Percentiles rank a stretch among this genome's conserved stretches.
Conservation (phyloP, 2,329 filamentous ascomycete genomes). For the Biscogniauxia marginata region DNA sequence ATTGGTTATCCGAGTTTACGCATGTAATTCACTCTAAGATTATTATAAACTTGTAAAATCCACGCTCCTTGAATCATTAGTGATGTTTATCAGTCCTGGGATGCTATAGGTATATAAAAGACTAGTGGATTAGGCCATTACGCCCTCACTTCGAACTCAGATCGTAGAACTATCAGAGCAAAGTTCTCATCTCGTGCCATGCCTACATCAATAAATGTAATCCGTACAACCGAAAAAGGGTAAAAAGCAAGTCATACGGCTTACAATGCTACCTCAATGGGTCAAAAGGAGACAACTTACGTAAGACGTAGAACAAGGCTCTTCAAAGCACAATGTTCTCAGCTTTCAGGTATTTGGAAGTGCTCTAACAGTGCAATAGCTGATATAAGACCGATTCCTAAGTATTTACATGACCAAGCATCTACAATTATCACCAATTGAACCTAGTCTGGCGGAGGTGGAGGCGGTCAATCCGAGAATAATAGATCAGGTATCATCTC, state of each 20-base stretch:
- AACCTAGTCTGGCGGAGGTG: not conserved
- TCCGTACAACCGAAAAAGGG: not conserved
- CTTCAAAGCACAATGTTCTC: not conserved
- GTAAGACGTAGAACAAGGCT: not conserved
- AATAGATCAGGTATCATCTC: not conserved
- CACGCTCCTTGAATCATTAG: no score
- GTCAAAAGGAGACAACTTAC: not conserved
- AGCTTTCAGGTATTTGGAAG: not conserved
- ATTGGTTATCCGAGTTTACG: no score
- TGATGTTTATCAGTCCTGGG: no score
- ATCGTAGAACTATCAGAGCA: not conserved
- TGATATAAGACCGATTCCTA: not conserved
- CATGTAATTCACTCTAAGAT: no score
- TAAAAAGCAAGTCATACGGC: not conserved
- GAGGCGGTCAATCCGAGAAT: not conserved
- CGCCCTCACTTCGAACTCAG: no score
- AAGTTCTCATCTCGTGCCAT: not conserved
- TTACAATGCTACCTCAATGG: not conserved
- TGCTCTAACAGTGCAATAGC: not conserved
- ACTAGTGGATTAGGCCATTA: no score
- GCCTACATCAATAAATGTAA: not conserved
- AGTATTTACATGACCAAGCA: not conserved
- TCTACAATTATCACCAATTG: not conserved
- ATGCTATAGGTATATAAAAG: no score
- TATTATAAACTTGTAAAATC: no score